Conservation (phyloP, 352 stramenopile genomes). For the Globisporangium uncinulatum region DNA sequence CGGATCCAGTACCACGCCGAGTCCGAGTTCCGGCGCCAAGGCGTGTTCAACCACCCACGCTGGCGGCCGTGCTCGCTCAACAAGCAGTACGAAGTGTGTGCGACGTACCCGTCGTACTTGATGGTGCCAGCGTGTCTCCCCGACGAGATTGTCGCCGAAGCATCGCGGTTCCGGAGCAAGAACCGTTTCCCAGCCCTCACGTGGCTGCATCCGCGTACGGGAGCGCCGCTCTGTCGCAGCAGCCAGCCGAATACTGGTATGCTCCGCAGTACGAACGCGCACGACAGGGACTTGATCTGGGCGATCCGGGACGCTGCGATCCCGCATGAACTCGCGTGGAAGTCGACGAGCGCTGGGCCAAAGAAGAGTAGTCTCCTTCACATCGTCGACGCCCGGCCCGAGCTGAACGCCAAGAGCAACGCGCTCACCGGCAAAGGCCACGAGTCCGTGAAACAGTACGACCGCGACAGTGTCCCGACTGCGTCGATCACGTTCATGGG, state of each 20-base stretch:
- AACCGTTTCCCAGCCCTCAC: conserved; percentile 79
- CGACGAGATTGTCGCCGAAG: conserved; percentile 67
- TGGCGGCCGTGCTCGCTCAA: conserved; percentile 64
- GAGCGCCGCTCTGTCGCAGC: conserved; percentile 90
- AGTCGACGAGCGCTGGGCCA: conserved; percentile 20
- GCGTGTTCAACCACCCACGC: conserved; percentile 51
- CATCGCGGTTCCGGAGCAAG: conserved; percentile 71
- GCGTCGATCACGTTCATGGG: conserved; percentile 48
- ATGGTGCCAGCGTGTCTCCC: conserved; percentile 55
- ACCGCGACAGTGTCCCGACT: conserved; percentile 59
- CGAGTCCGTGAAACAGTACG: conserved; percentile 86
- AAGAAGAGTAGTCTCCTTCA: conserved; percentile 76
- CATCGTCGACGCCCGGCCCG: conserved; percentile 88
- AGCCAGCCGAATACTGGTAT: conserved; percentile 96
- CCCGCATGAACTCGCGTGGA: conserved; percentile 30
- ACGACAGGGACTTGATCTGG: conserved; percentile 90
- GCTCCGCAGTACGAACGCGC: conserved; percentile 85
- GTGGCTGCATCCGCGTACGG: conserved; percentile 88
- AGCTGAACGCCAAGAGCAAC: conserved; percentile 91
- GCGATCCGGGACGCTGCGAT: conserved; percentile 78
- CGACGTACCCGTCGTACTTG: conserved; percentile 66
- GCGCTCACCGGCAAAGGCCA: conserved; percentile 86
- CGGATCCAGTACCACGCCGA: conserved; percentile 72
- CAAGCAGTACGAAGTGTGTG: conserved; percentile 62
- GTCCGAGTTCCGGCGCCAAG: conserved; percentile 56